These are phyloP conservation scores for Plectosphaerella plurivora DNA, from an alignment of 2,329 filamentous ascomycete species.

Conservation along the genomic window DNA sequence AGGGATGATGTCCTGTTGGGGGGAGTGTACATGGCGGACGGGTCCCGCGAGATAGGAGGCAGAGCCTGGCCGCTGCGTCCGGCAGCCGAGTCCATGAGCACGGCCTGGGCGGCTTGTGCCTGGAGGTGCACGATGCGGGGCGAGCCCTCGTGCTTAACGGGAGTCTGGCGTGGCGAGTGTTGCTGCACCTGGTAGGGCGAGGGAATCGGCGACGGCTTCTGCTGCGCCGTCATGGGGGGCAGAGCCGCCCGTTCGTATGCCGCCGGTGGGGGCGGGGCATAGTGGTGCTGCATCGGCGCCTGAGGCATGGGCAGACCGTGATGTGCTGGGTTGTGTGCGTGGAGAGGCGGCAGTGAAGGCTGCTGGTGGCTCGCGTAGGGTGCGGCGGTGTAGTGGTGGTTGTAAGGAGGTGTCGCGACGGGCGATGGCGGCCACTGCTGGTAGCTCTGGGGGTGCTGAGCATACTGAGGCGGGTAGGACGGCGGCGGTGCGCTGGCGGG, in stretches of 20 bases:
- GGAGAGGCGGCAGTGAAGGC: constrained; percentile 15
- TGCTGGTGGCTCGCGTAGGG: constrained; percentile 26
- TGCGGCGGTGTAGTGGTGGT: constrained; percentile 39
- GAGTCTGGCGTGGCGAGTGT: constrained; percentile 23
- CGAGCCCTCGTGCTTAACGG: constrained; percentile 25
- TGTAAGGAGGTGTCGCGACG: constrained; percentile 48
- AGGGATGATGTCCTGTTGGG: constrained; percentile 42
- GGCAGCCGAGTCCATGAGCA: constrained; percentile 29
- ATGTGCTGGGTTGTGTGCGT: constrained; percentile 9
- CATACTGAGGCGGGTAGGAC: constrained; percentile 34
- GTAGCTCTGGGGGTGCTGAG: constrained; percentile 25
- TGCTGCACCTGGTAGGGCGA: constrained; percentile 26
- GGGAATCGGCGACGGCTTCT: constrained; percentile 18
- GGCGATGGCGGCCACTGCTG: constrained; percentile 55
- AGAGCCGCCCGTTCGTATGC: constrained; percentile 29
- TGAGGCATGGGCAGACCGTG: constrained; percentile 18
- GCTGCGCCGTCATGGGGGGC: constrained; percentile 27
- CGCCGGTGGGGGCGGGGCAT: constrained; percentile 19
- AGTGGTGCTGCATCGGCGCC: constrained; percentile 20
- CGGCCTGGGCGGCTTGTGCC: constrained; percentile 34
- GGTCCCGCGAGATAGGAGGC: constrained; percentile 31
- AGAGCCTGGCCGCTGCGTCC: constrained; percentile 37
- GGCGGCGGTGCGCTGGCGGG: constrained; percentile 32
- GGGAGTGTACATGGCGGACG: constrained; percentile 30
- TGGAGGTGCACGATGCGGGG: constrained; percentile 41